phyloP scores from a whole-genome alignment of 2,329 filamentous ascomycete species.

The Botrytis byssoidea region DNA sequence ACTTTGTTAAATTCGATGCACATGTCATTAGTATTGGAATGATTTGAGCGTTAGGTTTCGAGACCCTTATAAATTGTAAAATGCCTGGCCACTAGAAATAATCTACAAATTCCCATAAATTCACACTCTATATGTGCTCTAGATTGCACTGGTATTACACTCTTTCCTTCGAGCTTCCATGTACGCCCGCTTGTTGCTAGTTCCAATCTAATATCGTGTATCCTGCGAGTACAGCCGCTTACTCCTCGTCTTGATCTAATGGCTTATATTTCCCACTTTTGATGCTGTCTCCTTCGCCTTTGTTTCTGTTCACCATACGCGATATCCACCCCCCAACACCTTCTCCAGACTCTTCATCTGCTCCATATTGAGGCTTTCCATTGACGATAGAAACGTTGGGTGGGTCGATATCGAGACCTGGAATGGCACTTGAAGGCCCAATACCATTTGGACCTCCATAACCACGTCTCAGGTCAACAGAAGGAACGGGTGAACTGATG shows the following conservation, averaged over 20 bases:
- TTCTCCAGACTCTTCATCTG: slow-evolving; percentile 42
- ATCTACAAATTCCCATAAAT: slow-evolving; percentile 15
- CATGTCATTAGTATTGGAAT: not conserved
- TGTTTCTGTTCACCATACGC: slow-evolving; percentile 58
- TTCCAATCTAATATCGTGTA: slow-evolving; percentile 14
- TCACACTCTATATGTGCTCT: slow-evolving; percentile 20
- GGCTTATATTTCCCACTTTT: slow-evolving; percentile 36
- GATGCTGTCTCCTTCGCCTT: slow-evolving; percentile 39
- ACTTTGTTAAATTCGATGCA: not conserved
- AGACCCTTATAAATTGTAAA: not conserved
- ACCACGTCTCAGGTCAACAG: slow-evolving; percentile 65
- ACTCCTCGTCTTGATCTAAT: slow-evolving; percentile 47
- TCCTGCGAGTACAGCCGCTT: slow-evolving; percentile 3
- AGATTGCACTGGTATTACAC: slow-evolving; percentile 24
- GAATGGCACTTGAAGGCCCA: slow-evolving; percentile 67
- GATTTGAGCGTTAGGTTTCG: not conserved
- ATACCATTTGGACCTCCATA: slow-evolving; percentile 41
- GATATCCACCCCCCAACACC: slow-evolving; percentile 70
- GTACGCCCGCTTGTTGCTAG: slow-evolving; percentile 27
- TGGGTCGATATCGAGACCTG: slow-evolving; percentile 78
- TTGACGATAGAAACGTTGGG: slow-evolving; percentile 58
- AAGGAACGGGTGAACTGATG: slow-evolving; percentile 74
- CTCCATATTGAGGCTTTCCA: slow-evolving; percentile 47
- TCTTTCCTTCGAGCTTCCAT: slow-evolving; percentile 9
- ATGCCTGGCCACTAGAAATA: slow-evolving; percentile 3